Evolutionary conservation across 352 stramenopile genomes (phyloP), one percentile per base, ranked within the genome.

Genomic region (Phytophthora pistaciae): DNA sequence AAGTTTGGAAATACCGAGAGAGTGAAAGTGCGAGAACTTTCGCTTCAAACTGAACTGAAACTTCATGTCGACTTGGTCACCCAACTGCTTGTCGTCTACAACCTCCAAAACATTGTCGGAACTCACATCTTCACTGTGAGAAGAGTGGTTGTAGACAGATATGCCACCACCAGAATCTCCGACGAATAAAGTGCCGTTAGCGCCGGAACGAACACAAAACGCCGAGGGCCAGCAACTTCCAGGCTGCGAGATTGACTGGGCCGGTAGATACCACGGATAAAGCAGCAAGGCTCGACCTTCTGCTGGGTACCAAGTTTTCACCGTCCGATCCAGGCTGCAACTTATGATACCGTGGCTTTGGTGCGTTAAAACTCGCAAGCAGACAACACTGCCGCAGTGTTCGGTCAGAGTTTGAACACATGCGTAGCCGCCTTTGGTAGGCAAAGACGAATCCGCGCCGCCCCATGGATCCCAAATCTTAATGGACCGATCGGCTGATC

Each of bases 401-500:
- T 75, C 82, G 20, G 66, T 79, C 11, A 95, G 76, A 14, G 83
- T 93, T 61, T 94, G 88, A 8, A 94, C 84, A 38, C 84, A 93
- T 21, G 53, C 13, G 48, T 57, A 77, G 42, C 38, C 64, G 55
- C 54, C 58, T 60, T 53, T 68, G 16, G 56, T 66, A 42, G 82
- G 78, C n/a, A 87, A 46, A 21, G 78, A 70, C 0, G 79, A 75
- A 29, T 91, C 79, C 3, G 71, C 67, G 18, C 62, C 70, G 25
- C 81, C 64, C 83, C 82, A 91, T 11, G 84, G 83, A 55, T 94
- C 87, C 87, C 87, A 94, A 7, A 93, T 68, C 49, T 87, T 90
- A 53, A 95, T 91, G 0, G 78, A 84, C 29, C 88, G 83, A 66
- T 95, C 88, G 0, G 80, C 76, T 16, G 85, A 90, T 18, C 86